Base-by-base conservation (phyloP, 2,329 filamentous ascomycete genomes). In the Cladorrhinum sp. region DNA sequence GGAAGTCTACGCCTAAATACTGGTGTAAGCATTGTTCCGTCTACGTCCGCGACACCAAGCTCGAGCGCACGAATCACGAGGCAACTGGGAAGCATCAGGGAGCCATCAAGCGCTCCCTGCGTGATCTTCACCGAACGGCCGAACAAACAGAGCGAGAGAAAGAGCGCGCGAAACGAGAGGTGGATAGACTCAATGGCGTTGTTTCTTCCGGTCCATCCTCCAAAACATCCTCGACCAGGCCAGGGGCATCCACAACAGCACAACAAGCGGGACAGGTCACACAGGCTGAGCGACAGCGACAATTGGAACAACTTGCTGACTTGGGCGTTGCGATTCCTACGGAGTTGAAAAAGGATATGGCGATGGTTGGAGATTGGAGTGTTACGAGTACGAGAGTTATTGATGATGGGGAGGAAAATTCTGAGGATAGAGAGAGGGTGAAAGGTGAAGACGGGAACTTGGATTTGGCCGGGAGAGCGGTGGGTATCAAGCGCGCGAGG, bases 11-110 rank as follows among this genome's bases (percentile, higher is more conserved):
- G 74, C 93, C 93, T 5, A 94, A 89, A 73, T 96, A 96, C 79
- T 98, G 93, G 92, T 99, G 95, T 85, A 98, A 98, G 76, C 91
- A 96, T 80, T 99, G 95, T 84, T 86, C 86, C 72, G 85, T 84
- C 72, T 98, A 87, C 76, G 90, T 99, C 55, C 90, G 91, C 76
- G 95, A 99, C 80, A 97, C 93, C 21, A 88, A 91, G 68, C 86
- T 97, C 75, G 93, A 96, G 74, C 89, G 88, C 68, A 83, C 87
- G 66, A 94, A 97, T 76, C 93, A 97, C 77, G 93, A 97, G 76
- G 85, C 90, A 24, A 96, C 91, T 0, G 88, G 80, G 14, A 92
- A 88, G 73, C 93, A 97, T 75, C 92, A 96, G 77, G 85, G 86
- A 71, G 88, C 85, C 66, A 85, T 98, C 63, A 96, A 96, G 77